Evolutionary conservation across 306 rosid genomes (phyloP).

Genomic region (Calophaca sinica): DNA sequence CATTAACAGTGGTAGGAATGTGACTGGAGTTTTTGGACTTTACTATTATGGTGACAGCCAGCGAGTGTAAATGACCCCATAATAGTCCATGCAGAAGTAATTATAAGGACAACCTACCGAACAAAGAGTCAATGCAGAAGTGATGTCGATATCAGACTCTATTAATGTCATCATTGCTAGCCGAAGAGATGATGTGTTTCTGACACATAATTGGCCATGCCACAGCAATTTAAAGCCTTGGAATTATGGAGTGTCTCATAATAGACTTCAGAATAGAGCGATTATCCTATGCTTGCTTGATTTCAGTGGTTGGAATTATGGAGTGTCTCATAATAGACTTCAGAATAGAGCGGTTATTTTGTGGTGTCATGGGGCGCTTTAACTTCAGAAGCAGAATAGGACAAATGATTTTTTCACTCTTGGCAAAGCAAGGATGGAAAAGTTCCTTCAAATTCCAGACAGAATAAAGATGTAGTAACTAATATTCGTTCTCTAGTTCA

Average conservation of each 20-base stretch:
- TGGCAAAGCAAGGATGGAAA: constrained; percentile 23
- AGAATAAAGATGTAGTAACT: background rate
- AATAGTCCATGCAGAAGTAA: background rate
- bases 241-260: background rate
- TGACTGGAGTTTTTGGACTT: constrained; percentile 14
- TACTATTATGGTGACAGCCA: background rate
- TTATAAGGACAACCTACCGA: background rate
- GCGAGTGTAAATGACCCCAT: constrained; percentile 9
- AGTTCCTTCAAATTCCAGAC: constrained; percentile 18
- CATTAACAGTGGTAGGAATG: background rate
- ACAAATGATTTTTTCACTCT: background rate
- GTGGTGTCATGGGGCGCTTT: background rate
- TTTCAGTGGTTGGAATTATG: background rate
- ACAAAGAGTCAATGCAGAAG: background rate
- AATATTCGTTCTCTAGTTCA: background rate
- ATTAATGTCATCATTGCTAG: constrained; percentile 12
- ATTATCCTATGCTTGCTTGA: constrained; percentile 1
- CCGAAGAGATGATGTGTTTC: background rate
- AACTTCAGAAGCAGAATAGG: background rate
- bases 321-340: background rate
- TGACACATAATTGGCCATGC: constrained; percentile 28
- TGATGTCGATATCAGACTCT: constrained; percentile 28
- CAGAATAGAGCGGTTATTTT: background rate
- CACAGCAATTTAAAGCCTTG: constrained; percentile 14
- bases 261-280: background rate